Percentiles rank a stretch among this genome's conserved stretches.
These are phyloP conservation scores for Phlebiopsis flavidoalba DNA, from an alignment of 768 basidiomycete species.

Conservation along the genomic window DNA sequence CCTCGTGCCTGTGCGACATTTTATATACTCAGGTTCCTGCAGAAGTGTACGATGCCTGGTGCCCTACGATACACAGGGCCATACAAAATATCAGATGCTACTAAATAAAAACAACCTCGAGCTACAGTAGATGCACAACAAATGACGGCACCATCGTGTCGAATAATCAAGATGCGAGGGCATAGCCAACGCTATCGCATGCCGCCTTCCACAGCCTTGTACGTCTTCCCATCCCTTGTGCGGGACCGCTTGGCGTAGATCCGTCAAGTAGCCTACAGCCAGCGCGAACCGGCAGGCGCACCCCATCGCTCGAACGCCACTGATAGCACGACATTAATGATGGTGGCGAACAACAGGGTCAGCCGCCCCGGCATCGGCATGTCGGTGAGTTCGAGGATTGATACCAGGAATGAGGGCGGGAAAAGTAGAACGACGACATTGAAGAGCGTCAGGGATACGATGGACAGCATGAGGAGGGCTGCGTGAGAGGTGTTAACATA, in stretches of 20 bases:
- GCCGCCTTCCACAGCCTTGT: conserved; percentile 80
- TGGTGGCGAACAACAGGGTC: conserved; percentile 61
- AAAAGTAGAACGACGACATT: conserved; percentile 73
- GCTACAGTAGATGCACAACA: neutral
- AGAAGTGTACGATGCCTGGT: too few relatives aligned
- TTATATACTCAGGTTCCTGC: too few relatives aligned
- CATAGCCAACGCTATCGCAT: conserved; percentile 33
- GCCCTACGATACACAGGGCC: too few relatives aligned
- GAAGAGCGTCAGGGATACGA: conserved; percentile 63
- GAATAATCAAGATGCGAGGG: neutral
- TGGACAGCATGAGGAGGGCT: conserved; percentile 82
- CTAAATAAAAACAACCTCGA: neutral
- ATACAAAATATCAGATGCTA: too few relatives aligned
- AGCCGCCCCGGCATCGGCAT: conserved; percentile 65
- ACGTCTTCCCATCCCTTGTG: conserved; percentile 63
- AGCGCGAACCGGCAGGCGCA: conserved; percentile 49
- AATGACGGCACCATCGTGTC: neutral
- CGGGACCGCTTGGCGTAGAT: conserved; percentile 41
- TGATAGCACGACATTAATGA: conserved; percentile 66
- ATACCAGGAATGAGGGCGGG: conserved; percentile 54
- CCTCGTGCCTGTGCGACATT: too few relatives aligned
- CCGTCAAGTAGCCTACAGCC: conserved; percentile 43
- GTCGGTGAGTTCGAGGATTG: conserved; percentile 71
- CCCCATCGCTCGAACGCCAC: conserved; percentile 77
- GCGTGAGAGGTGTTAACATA: conserved; percentile 2